Conservation (phyloP, 768 basidiomycete species). For the Naganishia vaughanmartiniae region DNA sequence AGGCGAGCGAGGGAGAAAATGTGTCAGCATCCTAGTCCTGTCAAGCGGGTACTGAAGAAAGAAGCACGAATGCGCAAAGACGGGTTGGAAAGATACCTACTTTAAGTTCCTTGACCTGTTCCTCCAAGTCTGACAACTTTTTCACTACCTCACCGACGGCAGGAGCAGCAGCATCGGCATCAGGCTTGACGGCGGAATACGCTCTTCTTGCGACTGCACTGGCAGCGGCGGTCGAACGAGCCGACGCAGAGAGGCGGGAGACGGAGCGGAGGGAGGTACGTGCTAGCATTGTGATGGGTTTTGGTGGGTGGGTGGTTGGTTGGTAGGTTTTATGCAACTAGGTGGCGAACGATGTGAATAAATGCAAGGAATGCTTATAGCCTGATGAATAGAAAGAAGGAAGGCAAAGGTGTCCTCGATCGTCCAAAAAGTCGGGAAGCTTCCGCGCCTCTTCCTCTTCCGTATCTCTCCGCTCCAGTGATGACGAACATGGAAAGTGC, state of each 20-base stretch:
- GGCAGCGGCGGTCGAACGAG: not conserved
- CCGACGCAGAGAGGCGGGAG: not conserved
- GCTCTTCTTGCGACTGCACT: not conserved
- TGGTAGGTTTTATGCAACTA: too few species aligned
- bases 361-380: not conserved
- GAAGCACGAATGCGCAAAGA: not conserved
- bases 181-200: constrained; percentile 25
- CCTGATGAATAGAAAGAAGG: too few species aligned
- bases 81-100: constrained; percentile 57
- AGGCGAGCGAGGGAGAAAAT: constrained; percentile 7
- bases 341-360: not conserved
- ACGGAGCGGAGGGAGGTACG: constrained; percentile 5
- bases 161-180: constrained; percentile 33
- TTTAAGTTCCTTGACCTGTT: constrained; percentile 62
- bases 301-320: not conserved
- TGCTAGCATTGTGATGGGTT: constrained; percentile 9
- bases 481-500: too few species aligned
- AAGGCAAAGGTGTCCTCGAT: not conserved
- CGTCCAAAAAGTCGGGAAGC: constrained; percentile 5
- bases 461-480: not conserved
- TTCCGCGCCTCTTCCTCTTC: not conserved
- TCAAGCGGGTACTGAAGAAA: not conserved
- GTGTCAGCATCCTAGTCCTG: constrained; percentile 22
- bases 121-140: constrained; percentile 41
- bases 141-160: constrained; percentile 39